Percentiles rank a stretch among this genome's conserved stretches.
Evolutionary conservation across 495 filamentous ascomycete genomes (phyloP).

Genomic region (Letharia lupina): DNA sequence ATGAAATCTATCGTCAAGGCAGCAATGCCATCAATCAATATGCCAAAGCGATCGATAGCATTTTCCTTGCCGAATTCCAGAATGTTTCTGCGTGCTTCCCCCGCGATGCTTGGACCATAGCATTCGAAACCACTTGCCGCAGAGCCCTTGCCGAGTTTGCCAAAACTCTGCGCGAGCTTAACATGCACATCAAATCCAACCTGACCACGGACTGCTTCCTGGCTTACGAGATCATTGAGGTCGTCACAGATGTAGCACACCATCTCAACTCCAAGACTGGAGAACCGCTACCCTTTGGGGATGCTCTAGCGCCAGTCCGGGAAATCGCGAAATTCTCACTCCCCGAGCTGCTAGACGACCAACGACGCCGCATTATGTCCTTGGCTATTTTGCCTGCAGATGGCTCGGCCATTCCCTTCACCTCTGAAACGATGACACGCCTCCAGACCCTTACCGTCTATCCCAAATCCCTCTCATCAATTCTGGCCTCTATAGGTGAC

Average conservation of each 20-base stretch:
- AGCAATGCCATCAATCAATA: slow-evolving; percentile 91
- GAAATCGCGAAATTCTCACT: slow-evolving; percentile 87
- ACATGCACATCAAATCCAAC: slow-evolving; percentile 77
- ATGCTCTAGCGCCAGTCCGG: slow-evolving; percentile 78
- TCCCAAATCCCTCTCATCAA: slow-evolving; percentile 74
- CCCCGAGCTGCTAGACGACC: slow-evolving; percentile 77
- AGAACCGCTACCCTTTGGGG: slow-evolving; percentile 70
- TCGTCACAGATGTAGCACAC: slow-evolving; percentile 71
- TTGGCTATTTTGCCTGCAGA: slow-evolving; percentile 66
- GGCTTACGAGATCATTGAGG: slow-evolving; percentile 91
- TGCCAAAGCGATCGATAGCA: slow-evolving; percentile 72
- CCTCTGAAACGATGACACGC: slow-evolving; percentile 77
- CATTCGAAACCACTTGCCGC: slow-evolving; percentile 69
- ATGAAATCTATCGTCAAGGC: slow-evolving; percentile 73
- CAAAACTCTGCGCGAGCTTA: slow-evolving; percentile 79
- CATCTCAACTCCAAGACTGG: slow-evolving; percentile 73
- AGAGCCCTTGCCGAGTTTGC: slow-evolving; percentile 69
- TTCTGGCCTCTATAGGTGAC: slow-evolving; percentile 86
- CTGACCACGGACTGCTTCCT: slow-evolving; percentile 91
- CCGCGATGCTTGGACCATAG: slow-evolving; percentile 70
- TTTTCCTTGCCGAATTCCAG: slow-evolving; percentile 80
- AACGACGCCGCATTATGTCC: slow-evolving; percentile 54
- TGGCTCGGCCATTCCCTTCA: slow-evolving; percentile 67
- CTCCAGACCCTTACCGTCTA: slow-evolving; percentile 82
- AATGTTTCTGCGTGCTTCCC: slow-evolving; percentile 78